phyloP scores from a whole-genome alignment of 208 protist genomes.

The Porcisia hertigi region DNA sequence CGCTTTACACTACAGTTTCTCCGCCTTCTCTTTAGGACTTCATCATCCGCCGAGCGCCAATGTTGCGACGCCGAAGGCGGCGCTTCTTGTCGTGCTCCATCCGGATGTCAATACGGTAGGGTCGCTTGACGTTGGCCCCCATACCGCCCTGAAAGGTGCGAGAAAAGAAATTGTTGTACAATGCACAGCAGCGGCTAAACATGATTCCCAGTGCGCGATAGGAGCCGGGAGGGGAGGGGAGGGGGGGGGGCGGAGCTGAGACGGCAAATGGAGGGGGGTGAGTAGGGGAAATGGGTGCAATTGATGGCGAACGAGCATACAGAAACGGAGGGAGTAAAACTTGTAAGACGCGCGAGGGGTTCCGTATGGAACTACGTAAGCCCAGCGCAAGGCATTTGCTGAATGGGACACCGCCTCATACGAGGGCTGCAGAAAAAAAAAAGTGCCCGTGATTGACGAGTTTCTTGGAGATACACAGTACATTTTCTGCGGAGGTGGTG shows the following conservation, averaged over 20 bases:
- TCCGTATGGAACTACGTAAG: no score
- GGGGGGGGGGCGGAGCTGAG: not conserved
- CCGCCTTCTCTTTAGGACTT: slow-evolving; percentile 61
- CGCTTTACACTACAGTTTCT: not conserved
- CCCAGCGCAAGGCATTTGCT: no score
- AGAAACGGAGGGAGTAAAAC: no score
- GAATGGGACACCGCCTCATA: no score
- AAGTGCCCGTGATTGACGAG: no score
- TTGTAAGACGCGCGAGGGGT: no score
- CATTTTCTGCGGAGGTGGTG: no score
- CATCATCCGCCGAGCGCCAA: slow-evolving; percentile 81
- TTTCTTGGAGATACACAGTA: no score
- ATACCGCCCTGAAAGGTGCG: slow-evolving; percentile 79
- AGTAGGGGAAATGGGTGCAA: no score
- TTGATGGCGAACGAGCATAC: not conserved
- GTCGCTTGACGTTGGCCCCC: slow-evolving; percentile 78
- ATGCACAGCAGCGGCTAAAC: slow-evolving; percentile 25
- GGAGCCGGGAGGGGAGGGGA: not conserved
- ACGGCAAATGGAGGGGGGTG: not conserved
- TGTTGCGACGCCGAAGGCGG: slow-evolving; percentile 64
- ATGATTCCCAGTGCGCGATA: not conserved
- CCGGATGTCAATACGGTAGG: slow-evolving; percentile 82
- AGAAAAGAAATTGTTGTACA: slow-evolving; percentile 66
- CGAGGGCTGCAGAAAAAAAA: no score
- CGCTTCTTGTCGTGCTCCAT: slow-evolving; percentile 90